phyloP scores from a whole-genome alignment of 768 basidiomycete genomes.

The Mycena filopes region DNA sequence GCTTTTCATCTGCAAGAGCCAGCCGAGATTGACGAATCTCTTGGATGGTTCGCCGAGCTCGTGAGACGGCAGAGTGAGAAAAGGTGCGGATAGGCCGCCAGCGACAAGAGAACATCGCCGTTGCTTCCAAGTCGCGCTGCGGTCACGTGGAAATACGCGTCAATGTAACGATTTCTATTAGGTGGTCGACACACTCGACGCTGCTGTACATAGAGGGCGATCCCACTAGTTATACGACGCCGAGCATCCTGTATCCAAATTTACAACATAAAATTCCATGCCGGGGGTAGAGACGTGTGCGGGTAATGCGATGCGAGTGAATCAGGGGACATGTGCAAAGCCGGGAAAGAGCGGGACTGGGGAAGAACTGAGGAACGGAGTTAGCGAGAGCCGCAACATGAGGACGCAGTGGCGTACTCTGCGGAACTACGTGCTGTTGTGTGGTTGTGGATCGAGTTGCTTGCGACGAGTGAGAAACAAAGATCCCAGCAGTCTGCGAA shows the following conservation, averaged over 20 bases:
- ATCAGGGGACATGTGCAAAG: neutral
- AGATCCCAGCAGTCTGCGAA: slow-evolving; percentile 66
- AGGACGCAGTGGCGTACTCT: slow-evolving; percentile 33
- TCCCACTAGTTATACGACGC: neutral
- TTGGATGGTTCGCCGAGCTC: slow-evolving; percentile 20
- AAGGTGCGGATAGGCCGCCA: slow-evolving; percentile 1
- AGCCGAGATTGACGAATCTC: slow-evolving; percentile 14
- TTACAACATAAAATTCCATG: neutral
- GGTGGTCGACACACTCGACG: too few relatives aligned
- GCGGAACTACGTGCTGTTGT: slow-evolving; percentile 15
- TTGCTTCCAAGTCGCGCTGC: too few relatives aligned
- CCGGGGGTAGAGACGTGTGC: neutral
- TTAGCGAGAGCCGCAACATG: slow-evolving; percentile 11
- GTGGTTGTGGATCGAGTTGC: slow-evolving; percentile 37
- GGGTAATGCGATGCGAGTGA: slow-evolving; percentile 1
- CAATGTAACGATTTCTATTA: too few relatives aligned
- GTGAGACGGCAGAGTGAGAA: slow-evolving; percentile 16
- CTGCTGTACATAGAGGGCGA: slow-evolving; percentile 1
- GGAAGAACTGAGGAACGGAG: neutral
- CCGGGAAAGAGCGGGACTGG: neutral
- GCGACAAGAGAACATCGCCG: too few relatives aligned
- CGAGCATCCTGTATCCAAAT: neutral
- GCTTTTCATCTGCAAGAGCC: neutral
- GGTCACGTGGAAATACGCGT: slow-evolving; percentile 13
- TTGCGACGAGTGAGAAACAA: slow-evolving; percentile 72